phyloP scores from a whole-genome alignment of 495 filamentous ascomycete species.

The Penicillium bovifimosum region DNA sequence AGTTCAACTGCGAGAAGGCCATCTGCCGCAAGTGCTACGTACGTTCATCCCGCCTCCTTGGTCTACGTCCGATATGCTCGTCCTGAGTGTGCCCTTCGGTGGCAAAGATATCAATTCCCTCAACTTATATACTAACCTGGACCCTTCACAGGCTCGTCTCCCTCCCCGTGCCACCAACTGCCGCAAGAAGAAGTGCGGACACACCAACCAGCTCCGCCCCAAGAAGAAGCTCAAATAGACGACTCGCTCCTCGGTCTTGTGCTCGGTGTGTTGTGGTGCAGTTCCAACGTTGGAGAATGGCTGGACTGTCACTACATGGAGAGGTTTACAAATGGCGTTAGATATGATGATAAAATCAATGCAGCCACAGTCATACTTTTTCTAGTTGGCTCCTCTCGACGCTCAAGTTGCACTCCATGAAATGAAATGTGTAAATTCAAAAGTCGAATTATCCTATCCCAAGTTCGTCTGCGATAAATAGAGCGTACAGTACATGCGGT shows the following conservation, averaged over 20 bases:
- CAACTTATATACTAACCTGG: slow-evolving; percentile 15
- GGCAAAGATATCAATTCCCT: not conserved
- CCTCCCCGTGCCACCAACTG: slow-evolving; percentile 98
- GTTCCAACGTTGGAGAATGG: slow-evolving; percentile 31
- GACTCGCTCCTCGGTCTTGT: slow-evolving; percentile 39
- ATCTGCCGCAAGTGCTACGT: slow-evolving; percentile 99
- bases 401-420: slow-evolving; percentile 39
- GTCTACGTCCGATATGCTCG: not conserved
- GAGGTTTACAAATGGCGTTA: slow-evolving; percentile 44
- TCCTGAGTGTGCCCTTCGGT: not conserved
- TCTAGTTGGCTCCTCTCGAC: slow-evolving; percentile 39
- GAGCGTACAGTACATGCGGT: slow-evolving; percentile 20
- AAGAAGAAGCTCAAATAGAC: slow-evolving; percentile 99
- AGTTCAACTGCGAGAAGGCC: slow-evolving; percentile 99
- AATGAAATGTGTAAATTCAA: slow-evolving; percentile 38
- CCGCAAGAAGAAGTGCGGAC: slow-evolving; percentile 99
- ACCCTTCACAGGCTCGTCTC: slow-evolving; percentile 67
- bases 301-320: slow-evolving; percentile 39
- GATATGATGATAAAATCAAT: slow-evolving; percentile 42
- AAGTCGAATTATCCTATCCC: slow-evolving; percentile 20
- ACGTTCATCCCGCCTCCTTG: slow-evolving; percentile 34
- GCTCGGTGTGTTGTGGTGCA: slow-evolving; percentile 42
- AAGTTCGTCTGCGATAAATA: slow-evolving; percentile 5
- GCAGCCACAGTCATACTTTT: slow-evolving; percentile 41
- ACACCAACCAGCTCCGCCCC: slow-evolving; percentile 99